phyloP scores from a whole-genome alignment of 2,329 filamentous ascomycete species.

The Daldinia sp. region DNA sequence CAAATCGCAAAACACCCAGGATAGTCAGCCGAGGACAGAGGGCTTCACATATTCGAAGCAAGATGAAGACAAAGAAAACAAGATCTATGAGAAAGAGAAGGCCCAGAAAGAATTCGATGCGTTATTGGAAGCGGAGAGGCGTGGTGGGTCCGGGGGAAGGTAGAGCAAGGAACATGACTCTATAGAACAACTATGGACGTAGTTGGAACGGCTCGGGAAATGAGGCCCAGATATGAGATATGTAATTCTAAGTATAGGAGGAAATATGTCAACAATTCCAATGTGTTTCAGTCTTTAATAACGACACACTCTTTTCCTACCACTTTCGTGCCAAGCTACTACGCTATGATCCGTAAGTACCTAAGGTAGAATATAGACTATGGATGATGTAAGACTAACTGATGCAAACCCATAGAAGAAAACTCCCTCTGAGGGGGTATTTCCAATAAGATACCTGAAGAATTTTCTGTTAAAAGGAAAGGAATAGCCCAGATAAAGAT shows the following conservation, averaged over 20 bases:
- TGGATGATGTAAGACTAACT: too few relatives aligned
- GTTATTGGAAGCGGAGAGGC: constrained; percentile 60
- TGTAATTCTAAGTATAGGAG: too few relatives aligned
- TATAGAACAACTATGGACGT: not conserved
- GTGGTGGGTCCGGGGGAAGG: constrained; percentile 36
- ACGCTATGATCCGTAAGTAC: not conserved
- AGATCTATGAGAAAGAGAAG: constrained; percentile 56
- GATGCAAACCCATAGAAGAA: too few relatives aligned
- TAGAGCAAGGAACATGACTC: constrained; percentile 1
- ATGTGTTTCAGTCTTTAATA: not conserved
- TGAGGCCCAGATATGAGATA: not conserved
- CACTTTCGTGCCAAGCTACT: not conserved
- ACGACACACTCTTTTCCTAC: not conserved
- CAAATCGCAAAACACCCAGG: constrained; percentile 39
- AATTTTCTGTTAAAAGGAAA: too few relatives aligned
- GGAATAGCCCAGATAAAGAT: too few relatives aligned
- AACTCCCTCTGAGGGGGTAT: too few relatives aligned
- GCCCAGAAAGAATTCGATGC: constrained; percentile 65
- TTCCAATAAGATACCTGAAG: too few relatives aligned
- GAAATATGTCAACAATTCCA: not conserved
- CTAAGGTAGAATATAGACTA: too few relatives aligned
- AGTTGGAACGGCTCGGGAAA: not conserved
- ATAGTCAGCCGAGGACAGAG: constrained; percentile 43
- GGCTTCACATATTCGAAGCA: constrained; percentile 53
- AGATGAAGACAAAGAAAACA: constrained; percentile 56